Evolutionary conservation across 768 basidiomycete genomes (phyloP).

Genomic region (Tricholoma terreum): DNA sequence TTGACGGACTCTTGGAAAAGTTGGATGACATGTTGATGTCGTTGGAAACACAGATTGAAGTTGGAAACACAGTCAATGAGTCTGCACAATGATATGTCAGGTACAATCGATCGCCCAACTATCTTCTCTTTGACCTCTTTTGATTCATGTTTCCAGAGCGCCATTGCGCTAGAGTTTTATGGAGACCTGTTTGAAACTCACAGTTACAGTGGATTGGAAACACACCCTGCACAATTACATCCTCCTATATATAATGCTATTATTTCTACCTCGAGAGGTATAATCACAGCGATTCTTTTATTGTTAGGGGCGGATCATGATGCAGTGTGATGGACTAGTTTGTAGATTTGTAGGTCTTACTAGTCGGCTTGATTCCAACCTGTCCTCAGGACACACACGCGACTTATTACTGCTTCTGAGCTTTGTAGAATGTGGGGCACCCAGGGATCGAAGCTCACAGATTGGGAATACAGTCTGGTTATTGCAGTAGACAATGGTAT

Average conservation of each 20-base stretch:
- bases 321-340: too few relatives aligned
- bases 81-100: background rate
- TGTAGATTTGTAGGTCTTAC: too few relatives aligned
- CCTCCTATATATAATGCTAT: too few relatives aligned
- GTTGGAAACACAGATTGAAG: constrained; percentile 29
- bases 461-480: background rate
- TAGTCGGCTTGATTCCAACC: too few relatives aligned
- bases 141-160: background rate
- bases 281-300: too few relatives aligned
- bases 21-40: constrained; percentile 51
- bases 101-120: background rate
- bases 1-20: constrained; percentile 59
- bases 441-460: too few relatives aligned
- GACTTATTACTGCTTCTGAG: background rate
- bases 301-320: too few relatives aligned
- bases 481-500: background rate
- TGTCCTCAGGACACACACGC: too few relatives aligned
- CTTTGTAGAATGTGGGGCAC: background rate
- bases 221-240: too few relatives aligned
- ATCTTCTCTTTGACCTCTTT: background rate
- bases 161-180: background rate
- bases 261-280: too few relatives aligned
- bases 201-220: too few relatives aligned
- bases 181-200: too few relatives aligned
- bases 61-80: background rate